A percentile compares a stretch with the other conserved stretches of the same genome.
These are phyloP conservation scores for Leishmania gerbilli DNA, from an alignment of 208 protist genomes.

Conservation along the genomic window DNA sequence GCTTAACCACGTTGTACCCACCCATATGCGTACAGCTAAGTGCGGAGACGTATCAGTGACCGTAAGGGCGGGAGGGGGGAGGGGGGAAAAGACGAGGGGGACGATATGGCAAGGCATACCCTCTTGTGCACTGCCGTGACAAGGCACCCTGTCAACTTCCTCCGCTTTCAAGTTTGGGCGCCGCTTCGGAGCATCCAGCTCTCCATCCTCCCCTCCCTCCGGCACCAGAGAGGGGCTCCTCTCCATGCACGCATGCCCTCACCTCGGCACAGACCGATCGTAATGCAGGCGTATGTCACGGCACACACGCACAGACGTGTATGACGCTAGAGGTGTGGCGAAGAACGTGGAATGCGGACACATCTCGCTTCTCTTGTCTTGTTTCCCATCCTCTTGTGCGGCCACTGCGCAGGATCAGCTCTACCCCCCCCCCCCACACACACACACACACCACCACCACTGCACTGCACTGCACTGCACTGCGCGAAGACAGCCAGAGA, in stretches of 20 bases:
- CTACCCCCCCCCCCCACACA: no score
- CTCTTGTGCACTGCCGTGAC: background rate
- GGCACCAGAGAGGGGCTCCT: background rate
- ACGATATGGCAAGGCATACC: background rate
- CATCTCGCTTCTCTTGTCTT: no score
- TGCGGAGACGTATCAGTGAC: background rate
- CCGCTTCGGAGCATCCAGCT: background rate
- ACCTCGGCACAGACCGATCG: background rate
- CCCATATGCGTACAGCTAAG: background rate
- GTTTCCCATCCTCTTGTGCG: no score
- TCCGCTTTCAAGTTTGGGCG: no score
- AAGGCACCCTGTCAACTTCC: background rate
- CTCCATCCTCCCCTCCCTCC: background rate
- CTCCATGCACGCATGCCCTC: background rate
- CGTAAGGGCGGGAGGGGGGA: background rate
- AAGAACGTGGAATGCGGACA: no score
- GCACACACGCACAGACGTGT: background rate
- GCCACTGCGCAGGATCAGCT: no score
- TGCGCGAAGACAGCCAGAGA: no score
- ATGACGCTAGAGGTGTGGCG: background rate
- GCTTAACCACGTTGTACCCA: background rate
- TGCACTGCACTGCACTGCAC: no score
- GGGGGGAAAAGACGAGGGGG: background rate
- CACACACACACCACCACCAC: no score
- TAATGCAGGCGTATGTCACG: background rate